Evolutionary conservation across 2,329 filamentous ascomycete genomes (phyloP).

Genomic region (Myriosclerotinia duriaeana): DNA sequence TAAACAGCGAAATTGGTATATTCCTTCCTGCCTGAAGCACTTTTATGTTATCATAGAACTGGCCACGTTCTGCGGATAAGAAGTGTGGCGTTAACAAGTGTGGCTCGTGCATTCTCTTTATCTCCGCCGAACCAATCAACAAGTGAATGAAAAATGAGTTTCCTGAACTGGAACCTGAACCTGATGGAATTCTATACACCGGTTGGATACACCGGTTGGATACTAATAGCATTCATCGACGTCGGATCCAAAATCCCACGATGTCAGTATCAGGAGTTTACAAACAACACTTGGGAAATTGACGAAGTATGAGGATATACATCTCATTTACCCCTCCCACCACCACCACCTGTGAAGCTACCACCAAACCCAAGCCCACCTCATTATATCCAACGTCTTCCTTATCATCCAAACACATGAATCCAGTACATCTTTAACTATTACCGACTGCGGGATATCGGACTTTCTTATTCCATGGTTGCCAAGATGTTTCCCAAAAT

Average conservation of each 20-base stretch:
- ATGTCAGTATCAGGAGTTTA: not conserved
- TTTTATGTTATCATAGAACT: constrained; percentile 12
- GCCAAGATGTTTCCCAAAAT: not conserved
- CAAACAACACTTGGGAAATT: not conserved
- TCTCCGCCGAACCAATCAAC: not conserved
- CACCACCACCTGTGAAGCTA: not conserved
- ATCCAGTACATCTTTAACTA: not conserved
- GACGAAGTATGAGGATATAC: not conserved
- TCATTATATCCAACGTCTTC: not conserved
- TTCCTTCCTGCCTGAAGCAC: not conserved
- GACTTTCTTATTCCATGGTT: not conserved
- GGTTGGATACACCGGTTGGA: too few species aligned
- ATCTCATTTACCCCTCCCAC: not conserved
- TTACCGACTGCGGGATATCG: too few species aligned
- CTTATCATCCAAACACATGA: not conserved
- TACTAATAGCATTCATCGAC: not conserved
- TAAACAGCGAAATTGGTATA: not conserved
- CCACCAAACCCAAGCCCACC: not conserved
- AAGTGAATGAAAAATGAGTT: not conserved
- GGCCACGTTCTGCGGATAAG: constrained; percentile 21
- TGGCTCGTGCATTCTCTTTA: constrained; percentile 16
- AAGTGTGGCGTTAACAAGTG: constrained; percentile 11
- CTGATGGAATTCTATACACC: too few species aligned
- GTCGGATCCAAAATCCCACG: not conserved
- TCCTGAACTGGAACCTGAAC: too few species aligned